Evolutionary conservation across 2,329 filamentous ascomycete genomes (phyloP), one percentile per base, ranked within the genome.

Genomic region (Sporothrix schenckii): DNA sequence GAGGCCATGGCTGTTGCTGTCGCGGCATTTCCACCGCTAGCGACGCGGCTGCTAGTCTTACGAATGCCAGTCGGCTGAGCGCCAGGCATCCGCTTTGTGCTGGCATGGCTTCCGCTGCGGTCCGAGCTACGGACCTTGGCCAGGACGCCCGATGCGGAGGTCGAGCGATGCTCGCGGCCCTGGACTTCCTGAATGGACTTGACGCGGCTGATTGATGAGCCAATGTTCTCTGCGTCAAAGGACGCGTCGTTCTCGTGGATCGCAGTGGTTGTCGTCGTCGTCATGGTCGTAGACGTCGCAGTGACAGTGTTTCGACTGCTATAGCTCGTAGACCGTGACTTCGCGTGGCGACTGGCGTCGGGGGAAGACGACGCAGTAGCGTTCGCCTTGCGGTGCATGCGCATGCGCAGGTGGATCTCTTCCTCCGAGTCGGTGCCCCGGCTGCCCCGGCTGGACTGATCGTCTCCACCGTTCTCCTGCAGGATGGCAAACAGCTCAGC

Each of bases 361-460:
- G 85, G 91, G 69, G 86, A 90, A 74, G 85, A 91, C 69, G 86
- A 91, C 74, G 86, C 87, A 4, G 72, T 61, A 6, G 66, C 44
- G 24, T 86, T 91, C 52, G 82, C 82, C 81, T 89, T 92, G 75
- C 86, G 90, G 76, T 84, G 88, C 71, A 88, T 87, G 74, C 87
- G 87, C 84, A 92, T 88, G 66, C 93, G 90, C 60, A 97, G 81
- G 76, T 93, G 91, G 76, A 88, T 87, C 78, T 97, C 93, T 77
- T 97, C 92, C 72, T 97, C 93, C 24, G 90, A 91, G 77, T 95
- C 92, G 1, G 60, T 67, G n/a, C 69, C 58, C 61, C 83, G 83
- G 56, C 85, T 86, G 39, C 85, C 86, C 21, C 86, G 85, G 16
- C 88, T 89, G 53, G 86, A 84, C 47, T 88, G 88, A 66, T 89